These are phyloP conservation scores for Pyrenophora seminiperda DNA, from an alignment of 2,329 filamentous ascomycete species.

Conservation along the genomic window DNA sequence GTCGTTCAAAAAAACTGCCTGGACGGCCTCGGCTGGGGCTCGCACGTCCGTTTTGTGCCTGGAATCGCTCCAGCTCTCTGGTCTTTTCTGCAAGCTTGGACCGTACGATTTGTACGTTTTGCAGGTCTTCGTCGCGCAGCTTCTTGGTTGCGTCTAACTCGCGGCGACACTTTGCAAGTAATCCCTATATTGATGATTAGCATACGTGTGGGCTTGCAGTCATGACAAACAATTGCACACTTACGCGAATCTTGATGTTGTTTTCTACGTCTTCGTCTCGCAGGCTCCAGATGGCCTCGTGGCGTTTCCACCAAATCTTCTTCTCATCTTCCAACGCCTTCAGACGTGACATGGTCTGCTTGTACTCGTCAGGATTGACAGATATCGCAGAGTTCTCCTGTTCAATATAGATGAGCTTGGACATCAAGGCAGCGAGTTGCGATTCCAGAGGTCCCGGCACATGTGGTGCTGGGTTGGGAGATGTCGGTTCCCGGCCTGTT, in stretches of 20 bases:
- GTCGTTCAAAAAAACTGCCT: conserved; percentile 41
- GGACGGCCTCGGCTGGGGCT: conserved; percentile 38
- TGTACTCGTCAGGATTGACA: conserved; percentile 47
- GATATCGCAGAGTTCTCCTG: conserved; percentile 41
- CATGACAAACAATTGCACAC: neutral
- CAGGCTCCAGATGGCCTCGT: conserved; percentile 50
- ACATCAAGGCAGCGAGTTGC: conserved; percentile 46
- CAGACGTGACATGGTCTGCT: conserved; percentile 37
- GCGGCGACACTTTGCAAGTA: conserved; percentile 49
- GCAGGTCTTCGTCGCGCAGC: conserved; percentile 51
- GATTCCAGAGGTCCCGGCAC: conserved; percentile 45
- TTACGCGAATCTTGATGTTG: conserved; percentile 49
- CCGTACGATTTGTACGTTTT: conserved; percentile 48
- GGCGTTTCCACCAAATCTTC: conserved; percentile 41
- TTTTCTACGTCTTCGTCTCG: conserved; percentile 53
- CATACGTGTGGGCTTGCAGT: neutral
- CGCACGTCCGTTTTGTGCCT: conserved; percentile 27
- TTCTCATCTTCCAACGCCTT: conserved; percentile 47
- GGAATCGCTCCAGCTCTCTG: conserved; percentile 41
- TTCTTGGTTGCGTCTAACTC: conserved; percentile 48
- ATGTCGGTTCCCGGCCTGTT: conserved; percentile 24
- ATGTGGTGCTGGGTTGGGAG: conserved; percentile 29
- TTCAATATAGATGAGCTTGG: conserved; percentile 46
- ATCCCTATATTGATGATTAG: conserved; percentile 21
- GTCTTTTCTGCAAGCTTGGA: conserved; percentile 50